Conservation (phyloP, 495 filamentous ascomycete species). For the Aspergillus baeticus region DNA sequence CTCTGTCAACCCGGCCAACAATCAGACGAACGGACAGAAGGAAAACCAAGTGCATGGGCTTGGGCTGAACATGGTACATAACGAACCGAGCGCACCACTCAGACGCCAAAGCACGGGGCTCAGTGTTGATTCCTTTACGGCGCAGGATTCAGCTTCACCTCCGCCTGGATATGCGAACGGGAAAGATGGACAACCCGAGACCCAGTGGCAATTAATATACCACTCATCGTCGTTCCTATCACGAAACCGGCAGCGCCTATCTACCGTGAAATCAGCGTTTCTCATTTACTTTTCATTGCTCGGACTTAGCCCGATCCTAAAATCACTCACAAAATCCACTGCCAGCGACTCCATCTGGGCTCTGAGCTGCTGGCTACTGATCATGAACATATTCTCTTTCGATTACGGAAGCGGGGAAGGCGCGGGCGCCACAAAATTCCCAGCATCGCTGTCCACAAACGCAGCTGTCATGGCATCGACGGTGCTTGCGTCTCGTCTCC, state of each 20-base stretch:
- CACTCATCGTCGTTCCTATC: slow-evolving; percentile 48
- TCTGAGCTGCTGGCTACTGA: slow-evolving; percentile 86
- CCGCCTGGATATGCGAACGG: slow-evolving; percentile 10
- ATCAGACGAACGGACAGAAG: slow-evolving; percentile 25
- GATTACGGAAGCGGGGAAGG: slow-evolving; percentile 76
- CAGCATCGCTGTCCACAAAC: slow-evolving; percentile 88
- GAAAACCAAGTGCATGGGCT: slow-evolving; percentile 44
- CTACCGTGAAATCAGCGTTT: slow-evolving; percentile 83
- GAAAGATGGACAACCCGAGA: slow-evolving; percentile 2
- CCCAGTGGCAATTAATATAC: slow-evolving; percentile 19
- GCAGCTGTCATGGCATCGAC: slow-evolving; percentile 94
- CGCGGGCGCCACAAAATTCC: slow-evolving; percentile 57
- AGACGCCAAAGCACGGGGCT: slow-evolving; percentile 20
- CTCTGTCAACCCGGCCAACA: slow-evolving; percentile 30
- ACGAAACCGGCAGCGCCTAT: slow-evolving; percentile 64
- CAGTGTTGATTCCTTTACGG: slow-evolving; percentile 17
- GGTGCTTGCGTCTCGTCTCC: slow-evolving; percentile 83
- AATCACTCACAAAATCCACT: slow-evolving; percentile 88
- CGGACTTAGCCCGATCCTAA: slow-evolving; percentile 89
- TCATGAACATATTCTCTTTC: slow-evolving; percentile 96
- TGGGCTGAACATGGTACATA: slow-evolving; percentile 42
- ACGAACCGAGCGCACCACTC: slow-evolving; percentile 12
- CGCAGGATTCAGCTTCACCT: slow-evolving; percentile 18
- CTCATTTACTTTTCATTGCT: slow-evolving; percentile 91
- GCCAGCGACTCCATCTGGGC: slow-evolving; percentile 94